phyloP scores from a whole-genome alignment of 1,284 basidiomycete species.

The Ganoderma meredithae region DNA sequence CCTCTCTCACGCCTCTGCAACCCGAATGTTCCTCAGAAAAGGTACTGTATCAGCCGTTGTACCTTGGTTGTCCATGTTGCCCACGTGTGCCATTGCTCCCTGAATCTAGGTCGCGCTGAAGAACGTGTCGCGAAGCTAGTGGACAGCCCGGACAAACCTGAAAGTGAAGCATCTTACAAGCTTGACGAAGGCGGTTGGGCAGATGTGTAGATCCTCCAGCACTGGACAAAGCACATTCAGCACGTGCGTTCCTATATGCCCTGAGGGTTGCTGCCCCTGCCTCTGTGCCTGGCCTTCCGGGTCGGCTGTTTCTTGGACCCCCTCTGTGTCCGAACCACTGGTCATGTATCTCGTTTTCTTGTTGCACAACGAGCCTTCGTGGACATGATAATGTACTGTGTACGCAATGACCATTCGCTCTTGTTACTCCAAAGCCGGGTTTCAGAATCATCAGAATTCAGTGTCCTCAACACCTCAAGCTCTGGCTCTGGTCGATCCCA shows the following conservation, averaged over 20 bases:
- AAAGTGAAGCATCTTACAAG: constrained; percentile 93
- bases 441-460: too few relatives aligned
- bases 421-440: not conserved
- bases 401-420: not conserved
- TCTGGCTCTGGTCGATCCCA: too few relatives aligned
- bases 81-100: not conserved
- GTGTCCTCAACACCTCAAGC: too few relatives aligned
- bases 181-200: constrained; percentile 88
- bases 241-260: not conserved
- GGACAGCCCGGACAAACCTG: constrained; percentile 91
- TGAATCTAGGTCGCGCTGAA: constrained; percentile 82
- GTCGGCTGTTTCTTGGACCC: not conserved
- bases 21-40: constrained; percentile 87
- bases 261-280: not conserved
- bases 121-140: constrained; percentile 96
- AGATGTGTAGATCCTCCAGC: constrained; percentile 54
- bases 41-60: constrained; percentile 51
- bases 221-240: not conserved
- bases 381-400: not conserved
- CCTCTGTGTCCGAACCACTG: not conserved
- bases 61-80: not conserved
- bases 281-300: not conserved
- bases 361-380: too few relatives aligned
- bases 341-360: not conserved
- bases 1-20: constrained; percentile 86